phyloP scores from a whole-genome alignment of 805 yeast species.

The Teunomyces tritomae region DNA sequence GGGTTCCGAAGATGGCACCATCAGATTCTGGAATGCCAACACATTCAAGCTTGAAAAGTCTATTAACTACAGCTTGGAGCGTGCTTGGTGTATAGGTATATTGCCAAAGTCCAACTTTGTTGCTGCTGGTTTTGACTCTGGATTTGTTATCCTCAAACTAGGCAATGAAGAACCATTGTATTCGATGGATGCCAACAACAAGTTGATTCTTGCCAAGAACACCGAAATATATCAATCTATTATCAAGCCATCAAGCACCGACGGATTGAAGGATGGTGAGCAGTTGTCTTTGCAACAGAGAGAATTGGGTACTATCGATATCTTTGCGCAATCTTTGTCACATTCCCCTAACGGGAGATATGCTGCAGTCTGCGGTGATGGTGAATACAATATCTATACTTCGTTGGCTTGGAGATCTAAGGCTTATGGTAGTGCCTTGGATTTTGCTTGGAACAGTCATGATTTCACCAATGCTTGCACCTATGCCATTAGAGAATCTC shows the following conservation, averaged over 20 bases:
- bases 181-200: slow-evolving; percentile 92
- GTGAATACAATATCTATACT: slow-evolving; percentile 93
- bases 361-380: slow-evolving; percentile 96
- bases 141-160: slow-evolving; percentile 80
- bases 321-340: slow-evolving; percentile 79
- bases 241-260: slow-evolving; percentile 63
- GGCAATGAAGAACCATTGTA: slow-evolving; percentile 94
- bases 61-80: slow-evolving; percentile 84
- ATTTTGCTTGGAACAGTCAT: slow-evolving; percentile 94
- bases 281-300: slow-evolving; percentile 71
- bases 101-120: slow-evolving; percentile 70
- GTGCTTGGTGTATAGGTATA: slow-evolving; percentile 92
- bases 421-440: slow-evolving; percentile 84
- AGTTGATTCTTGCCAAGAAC: slow-evolving; percentile 86
- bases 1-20: slow-evolving; percentile 94
- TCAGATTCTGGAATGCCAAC: slow-evolving; percentile 92
- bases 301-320: slow-evolving; percentile 92
- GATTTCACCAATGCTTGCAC: slow-evolving; percentile 56
- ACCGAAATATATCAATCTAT: slow-evolving; percentile 84
- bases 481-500: slow-evolving; percentile 77
- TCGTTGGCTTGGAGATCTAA: slow-evolving; percentile 98
- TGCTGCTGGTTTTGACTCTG: slow-evolving; percentile 94
- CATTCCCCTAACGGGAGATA: slow-evolving; percentile 98
- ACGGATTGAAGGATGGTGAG: slow-evolving; percentile 77
- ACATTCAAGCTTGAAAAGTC: slow-evolving; percentile 93